phyloP scores from a whole-genome alignment of 2,329 filamentous ascomycete species.

The Fusarium sp. region DNA sequence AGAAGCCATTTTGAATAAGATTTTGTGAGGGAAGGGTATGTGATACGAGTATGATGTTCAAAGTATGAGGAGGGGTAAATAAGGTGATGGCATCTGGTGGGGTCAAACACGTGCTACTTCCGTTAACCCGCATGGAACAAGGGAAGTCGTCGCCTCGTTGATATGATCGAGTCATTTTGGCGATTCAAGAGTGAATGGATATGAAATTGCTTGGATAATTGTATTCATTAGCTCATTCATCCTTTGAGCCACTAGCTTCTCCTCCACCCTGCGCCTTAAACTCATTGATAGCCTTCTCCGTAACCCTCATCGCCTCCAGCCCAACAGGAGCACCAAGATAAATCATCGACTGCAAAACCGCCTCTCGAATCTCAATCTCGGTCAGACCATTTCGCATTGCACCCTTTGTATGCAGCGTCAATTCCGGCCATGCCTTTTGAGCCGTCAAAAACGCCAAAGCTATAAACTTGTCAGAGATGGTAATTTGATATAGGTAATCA shows the following conservation, averaged over 20 bases:
- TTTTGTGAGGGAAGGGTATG: not conserved
- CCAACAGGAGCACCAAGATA: constrained; percentile 33
- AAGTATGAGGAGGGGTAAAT: constrained; percentile 20
- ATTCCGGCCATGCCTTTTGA: constrained; percentile 23
- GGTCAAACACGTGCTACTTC: constrained; percentile 26
- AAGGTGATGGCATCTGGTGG: constrained; percentile 14
- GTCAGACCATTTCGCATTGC: constrained; percentile 29
- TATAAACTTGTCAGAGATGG: not conserved
- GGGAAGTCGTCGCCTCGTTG: not conserved
- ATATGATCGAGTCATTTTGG: not conserved
- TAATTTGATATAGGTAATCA: not conserved
- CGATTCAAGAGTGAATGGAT: rapidly evolving
- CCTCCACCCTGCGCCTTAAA: not conserved
- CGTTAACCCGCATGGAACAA: constrained; percentile 35
- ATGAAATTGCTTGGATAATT: rapidly evolving
- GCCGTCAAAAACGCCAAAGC: constrained; percentile 32
- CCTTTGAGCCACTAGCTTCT: not conserved
- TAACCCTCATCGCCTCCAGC: constrained; percentile 33
- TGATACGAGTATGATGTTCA: not conserved
- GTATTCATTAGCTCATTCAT: rapidly evolving
- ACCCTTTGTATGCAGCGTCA: constrained; percentile 30
- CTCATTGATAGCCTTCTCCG: constrained; percentile 22
- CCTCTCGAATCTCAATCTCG: constrained; percentile 32
- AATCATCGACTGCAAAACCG: constrained; percentile 30
- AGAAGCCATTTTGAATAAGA: constrained; percentile 16